phyloP scores from a whole-genome alignment of 163 green algal genomes.

The Scenedesmus sp. region DNA sequence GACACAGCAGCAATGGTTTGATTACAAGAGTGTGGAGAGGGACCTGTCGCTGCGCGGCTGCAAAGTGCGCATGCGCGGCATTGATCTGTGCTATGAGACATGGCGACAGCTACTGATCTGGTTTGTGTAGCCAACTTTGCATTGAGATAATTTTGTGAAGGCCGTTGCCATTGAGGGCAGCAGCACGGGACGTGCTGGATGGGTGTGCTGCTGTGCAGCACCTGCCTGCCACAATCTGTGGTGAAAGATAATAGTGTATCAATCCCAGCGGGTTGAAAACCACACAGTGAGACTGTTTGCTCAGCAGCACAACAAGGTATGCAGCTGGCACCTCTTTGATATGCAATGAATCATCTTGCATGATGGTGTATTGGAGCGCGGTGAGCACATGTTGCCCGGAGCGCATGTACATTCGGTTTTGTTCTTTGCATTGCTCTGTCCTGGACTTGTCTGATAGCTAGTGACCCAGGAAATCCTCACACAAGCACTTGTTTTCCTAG shows the following conservation, averaged over 20 bases:
- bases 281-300: neutral
- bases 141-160: no score
- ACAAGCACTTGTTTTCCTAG: neutral
- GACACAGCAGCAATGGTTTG: neutral
- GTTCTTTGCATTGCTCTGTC: constrained; percentile 1
- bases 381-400: neutral
- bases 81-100: neutral
- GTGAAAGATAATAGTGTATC: no score
- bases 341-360: neutral
- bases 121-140: no score
- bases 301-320: neutral
- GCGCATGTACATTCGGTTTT: neutral
- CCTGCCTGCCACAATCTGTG: no score
- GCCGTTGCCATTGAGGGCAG: no score
- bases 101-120: no score
- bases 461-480: neutral
- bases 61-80: neutral
- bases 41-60: neutral
- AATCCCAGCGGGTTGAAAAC: neutral
- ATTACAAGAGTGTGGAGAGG: neutral
- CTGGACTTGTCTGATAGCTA: neutral
- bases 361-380: neutral
- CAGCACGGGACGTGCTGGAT: no score
- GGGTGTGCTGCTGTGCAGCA: no score
- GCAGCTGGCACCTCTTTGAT: neutral